Base-by-base conservation (phyloP, 2,329 filamentous ascomycete species). In the Lasiodiplodia citricola region DNA sequence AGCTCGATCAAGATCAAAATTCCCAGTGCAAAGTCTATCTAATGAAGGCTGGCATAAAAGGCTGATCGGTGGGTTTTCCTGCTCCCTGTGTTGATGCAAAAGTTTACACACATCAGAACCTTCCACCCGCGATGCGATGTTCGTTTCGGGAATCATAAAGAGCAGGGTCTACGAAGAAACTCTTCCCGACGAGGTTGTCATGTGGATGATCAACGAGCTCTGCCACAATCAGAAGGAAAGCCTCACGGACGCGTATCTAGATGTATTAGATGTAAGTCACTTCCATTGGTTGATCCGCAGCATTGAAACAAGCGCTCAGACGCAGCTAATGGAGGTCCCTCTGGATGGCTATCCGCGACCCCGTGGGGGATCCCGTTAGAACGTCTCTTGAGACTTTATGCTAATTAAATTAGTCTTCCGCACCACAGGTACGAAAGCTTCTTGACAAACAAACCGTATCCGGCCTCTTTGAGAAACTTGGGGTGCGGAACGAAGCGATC, bases 131-230 rank as follows among this genome's bases (percentile, higher is more conserved):
- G 74, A 79, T n/a, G 76, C 81, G 56, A 80, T 82, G 8, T 82
- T 82, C 70, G 67, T 79, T 5, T 77, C 79, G 54, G 83, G 83
- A 0, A 82, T 83, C 69, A 78, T 80, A 23, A 74, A 76, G 4
- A 77, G 79, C 50, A 73, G 83, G 18, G 80, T 82, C 55, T 74
- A 73, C 5, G 71, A 75, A 16, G 75, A 78, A 47, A 70, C 75
- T 4, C 71, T 85, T 4, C 81, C 82, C 2, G 71, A 74, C 35
- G 78, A 78, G 38, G 63, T 83, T 6, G 74, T 80, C 5, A 72
- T 72, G 3, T 85, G 83, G 83, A 80, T 84, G 71, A 74, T 82
- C 13, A 74, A 79, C 8, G 76, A 82, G 70, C 71, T 78, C 77
- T 69, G 65, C 73, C 31, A 44, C 21, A 16, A 25, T 65, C 70